phyloP scores from a whole-genome alignment of 2,329 filamentous ascomycete species.

The Tolypocladium album region DNA sequence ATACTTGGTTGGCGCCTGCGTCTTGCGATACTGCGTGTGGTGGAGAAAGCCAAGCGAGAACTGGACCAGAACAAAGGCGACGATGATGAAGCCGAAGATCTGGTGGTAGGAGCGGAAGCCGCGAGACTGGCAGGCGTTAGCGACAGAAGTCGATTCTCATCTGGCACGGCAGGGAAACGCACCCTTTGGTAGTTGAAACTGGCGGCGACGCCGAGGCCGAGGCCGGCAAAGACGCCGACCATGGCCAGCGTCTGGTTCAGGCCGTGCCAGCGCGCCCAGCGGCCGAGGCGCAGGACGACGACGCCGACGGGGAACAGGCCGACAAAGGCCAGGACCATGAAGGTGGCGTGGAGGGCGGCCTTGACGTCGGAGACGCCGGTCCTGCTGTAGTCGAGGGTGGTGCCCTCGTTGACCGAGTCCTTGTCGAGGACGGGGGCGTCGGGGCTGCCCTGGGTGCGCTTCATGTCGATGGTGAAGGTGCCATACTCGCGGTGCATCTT shows the following conservation, averaged over 20 bases:
- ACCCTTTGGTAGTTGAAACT: conserved; percentile 46
- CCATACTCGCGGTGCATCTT: conserved; percentile 44
- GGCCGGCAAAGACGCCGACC: conserved; percentile 35
- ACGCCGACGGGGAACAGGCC: conserved; percentile 46
- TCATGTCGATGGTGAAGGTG: conserved; percentile 44
- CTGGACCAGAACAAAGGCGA: conserved; percentile 40
- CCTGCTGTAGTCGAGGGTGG: conserved; percentile 18
- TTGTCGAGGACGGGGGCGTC: conserved; percentile 29
- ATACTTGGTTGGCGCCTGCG: conserved; percentile 35
- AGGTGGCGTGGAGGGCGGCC: conserved; percentile 31
- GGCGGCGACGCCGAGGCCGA: conserved; percentile 40
- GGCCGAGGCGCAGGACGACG: conserved; percentile 38
- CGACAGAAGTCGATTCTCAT: not conserved
- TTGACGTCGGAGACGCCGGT: conserved; percentile 24
- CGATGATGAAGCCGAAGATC: conserved; percentile 45
- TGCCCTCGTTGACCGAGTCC: conserved; percentile 22
- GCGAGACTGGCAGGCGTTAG: conserved; percentile 30
- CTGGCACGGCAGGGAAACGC: conserved; percentile 18
- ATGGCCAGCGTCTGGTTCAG: conserved; percentile 40
- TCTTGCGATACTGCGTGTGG: conserved; percentile 41
- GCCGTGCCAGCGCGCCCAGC: conserved; percentile 43
- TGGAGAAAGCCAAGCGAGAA: conserved; percentile 44
- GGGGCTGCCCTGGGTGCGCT: conserved; percentile 33
- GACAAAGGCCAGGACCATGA: conserved; percentile 47
- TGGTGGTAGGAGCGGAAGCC: conserved; percentile 44